These are phyloP conservation scores for Aspergillus clavatus DNA, from an alignment of 2,329 filamentous ascomycete species.

Conservation along the genomic window DNA sequence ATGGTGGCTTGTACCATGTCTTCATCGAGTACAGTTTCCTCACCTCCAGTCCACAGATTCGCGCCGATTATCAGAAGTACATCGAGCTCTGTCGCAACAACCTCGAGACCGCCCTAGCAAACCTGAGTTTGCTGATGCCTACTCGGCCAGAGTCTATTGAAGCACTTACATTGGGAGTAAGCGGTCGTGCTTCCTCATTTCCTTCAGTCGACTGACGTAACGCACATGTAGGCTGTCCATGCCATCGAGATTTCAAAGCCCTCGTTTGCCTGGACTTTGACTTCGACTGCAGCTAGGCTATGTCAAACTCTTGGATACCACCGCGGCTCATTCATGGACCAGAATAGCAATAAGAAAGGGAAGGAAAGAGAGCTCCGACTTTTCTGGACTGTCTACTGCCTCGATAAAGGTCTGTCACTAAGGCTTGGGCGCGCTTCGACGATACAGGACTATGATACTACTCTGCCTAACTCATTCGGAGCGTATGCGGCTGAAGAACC, in stretches of 20 bases:
- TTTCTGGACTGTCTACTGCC: slow-evolving; percentile 57
- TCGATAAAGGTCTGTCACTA: slow-evolving; percentile 56
- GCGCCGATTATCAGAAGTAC: slow-evolving; percentile 28
- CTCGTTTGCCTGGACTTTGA: slow-evolving; percentile 61
- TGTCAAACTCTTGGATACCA: slow-evolving; percentile 62
- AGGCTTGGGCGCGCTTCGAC: slow-evolving; percentile 55
- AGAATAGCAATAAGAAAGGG: slow-evolving; percentile 12
- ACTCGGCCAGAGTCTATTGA: slow-evolving; percentile 54
- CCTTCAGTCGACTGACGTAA: slow-evolving; percentile 3
- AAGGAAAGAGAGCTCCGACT: slow-evolving; percentile 37
- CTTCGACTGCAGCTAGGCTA: slow-evolving; percentile 54
- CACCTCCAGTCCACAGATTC: slow-evolving; percentile 14
- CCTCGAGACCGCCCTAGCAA: slow-evolving; percentile 41
- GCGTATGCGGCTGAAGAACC: slow-evolving; percentile 15
- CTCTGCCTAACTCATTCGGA: slow-evolving; percentile 35
- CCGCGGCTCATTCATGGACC: slow-evolving; percentile 25
- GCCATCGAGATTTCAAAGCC: slow-evolving; percentile 59
- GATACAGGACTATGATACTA: slow-evolving; percentile 58
- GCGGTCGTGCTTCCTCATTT: slow-evolving; percentile 18
- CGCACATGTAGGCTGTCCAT: slow-evolving; percentile 49
- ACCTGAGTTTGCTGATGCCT: slow-evolving; percentile 54
- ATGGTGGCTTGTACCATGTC: slow-evolving; percentile 36
- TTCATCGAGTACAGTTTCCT: slow-evolving; percentile 30
- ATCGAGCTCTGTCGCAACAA: slow-evolving; percentile 39
- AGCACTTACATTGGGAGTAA: slow-evolving; percentile 55